phyloP scores from a whole-genome alignment of 352 stramenopile genomes.

The Phytophthora ohioensis region DNA sequence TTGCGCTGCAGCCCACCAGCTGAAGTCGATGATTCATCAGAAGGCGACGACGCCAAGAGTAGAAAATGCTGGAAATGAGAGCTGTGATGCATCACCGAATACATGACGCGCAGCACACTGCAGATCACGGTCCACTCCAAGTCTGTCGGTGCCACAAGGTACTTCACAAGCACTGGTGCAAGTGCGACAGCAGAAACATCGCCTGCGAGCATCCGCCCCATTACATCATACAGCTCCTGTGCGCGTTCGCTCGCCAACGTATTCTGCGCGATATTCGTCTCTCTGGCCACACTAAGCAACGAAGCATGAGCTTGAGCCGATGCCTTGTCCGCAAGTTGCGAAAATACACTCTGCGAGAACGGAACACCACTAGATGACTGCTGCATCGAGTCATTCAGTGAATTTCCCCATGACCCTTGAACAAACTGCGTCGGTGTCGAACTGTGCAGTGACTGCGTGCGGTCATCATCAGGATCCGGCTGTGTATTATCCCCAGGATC shows the following conservation, averaged over 20 bases:
- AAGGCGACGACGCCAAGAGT: constrained; percentile 37
- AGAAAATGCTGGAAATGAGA: constrained; percentile 61
- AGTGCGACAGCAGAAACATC: constrained; percentile 52
- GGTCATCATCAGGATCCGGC: constrained; percentile 18
- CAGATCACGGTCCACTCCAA: constrained; percentile 48
- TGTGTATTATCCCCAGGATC: neutral
- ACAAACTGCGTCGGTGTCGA: constrained; percentile 32
- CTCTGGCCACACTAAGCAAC: constrained; percentile 43
- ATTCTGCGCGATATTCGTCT: constrained; percentile 46
- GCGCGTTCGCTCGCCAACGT: constrained; percentile 46
- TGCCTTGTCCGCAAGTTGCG: constrained; percentile 51
- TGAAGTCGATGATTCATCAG: constrained; percentile 24
- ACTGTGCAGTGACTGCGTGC: constrained; percentile 28
- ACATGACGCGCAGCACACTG: constrained; percentile 63
- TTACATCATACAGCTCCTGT: constrained; percentile 57
- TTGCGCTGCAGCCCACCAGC: constrained; percentile 9
- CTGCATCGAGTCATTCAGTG: constrained; percentile 38
- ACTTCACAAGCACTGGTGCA: constrained; percentile 60
- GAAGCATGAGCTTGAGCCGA: constrained; percentile 50
- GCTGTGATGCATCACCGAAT: constrained; percentile 61
- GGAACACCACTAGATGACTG: constrained; percentile 25
- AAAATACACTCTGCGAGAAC: constrained; percentile 72
- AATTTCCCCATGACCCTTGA: constrained; percentile 30
- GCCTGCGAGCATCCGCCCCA: constrained; percentile 62
- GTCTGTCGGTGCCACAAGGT: constrained; percentile 51